Base-by-base conservation (phyloP, 2,329 filamentous ascomycete species). In the Cytospora leucostoma region DNA sequence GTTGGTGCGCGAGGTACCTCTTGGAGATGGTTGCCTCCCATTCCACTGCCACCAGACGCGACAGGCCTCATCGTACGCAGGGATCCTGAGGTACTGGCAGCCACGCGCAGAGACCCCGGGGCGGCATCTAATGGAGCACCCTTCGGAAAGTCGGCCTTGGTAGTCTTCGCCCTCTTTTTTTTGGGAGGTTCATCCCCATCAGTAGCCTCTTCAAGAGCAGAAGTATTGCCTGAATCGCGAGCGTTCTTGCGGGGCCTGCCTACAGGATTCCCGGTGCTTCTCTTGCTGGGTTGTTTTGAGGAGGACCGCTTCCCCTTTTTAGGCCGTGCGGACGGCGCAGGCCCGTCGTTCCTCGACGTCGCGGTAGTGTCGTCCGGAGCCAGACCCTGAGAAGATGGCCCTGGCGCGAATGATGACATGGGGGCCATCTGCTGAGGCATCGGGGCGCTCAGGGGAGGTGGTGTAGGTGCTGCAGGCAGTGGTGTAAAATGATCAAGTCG, bases 61-160 rank as follows among this genome's bases (percentile, higher is more conserved):
- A 83, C 81, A 62, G 94, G 94, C 52, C 93, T 86, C 74, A 97
- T 90, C 55, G 88, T 89, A 51, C 94, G 90, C 64, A 98, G 82
- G 6, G 93, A 97, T 50, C 92, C 92, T 52, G 93, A 90, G 17
- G 91, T 96, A 73, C 92, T 96, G 54, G 94, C 94, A 65, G 91
- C 89, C n/a, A 97, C 92, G 56, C 93, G 86, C 33, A 98, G 80
- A 4, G 92, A 96, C 56, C 95, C 92, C 11, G 88, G 85, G 35
- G 87, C 88, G 47, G 85, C 83, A 58, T 89, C 90, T 70, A 97
- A 90, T 27, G 85, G 86, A 66, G 83, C 68, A 86, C 89, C 65
- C 10, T 64, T 53, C 64, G 70, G 69, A 69, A 70, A 76, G 57
- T 88, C 87, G n/a, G 87, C 87, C 77, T 88, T 89, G 21, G 87